Evolutionary conservation across 331 rosid species (phyloP).

Genomic region (Quercus tomentella): DNA sequence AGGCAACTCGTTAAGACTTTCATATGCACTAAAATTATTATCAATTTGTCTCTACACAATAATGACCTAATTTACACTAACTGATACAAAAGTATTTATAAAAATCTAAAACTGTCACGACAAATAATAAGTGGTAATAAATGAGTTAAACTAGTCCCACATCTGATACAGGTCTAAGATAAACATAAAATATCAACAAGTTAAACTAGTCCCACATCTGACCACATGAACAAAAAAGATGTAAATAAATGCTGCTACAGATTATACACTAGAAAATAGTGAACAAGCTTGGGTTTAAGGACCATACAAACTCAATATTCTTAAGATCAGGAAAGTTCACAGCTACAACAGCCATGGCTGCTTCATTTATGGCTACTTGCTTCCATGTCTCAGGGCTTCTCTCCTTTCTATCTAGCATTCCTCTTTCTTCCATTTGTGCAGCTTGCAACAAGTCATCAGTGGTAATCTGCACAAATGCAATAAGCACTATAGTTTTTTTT

Average conservation of each 20-base stretch:
- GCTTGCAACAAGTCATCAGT: conserved; percentile 98
- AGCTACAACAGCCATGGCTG: conserved; percentile 88
- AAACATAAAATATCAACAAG: not conserved
- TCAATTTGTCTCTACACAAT: too few species aligned
- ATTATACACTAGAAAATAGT: conserved; percentile 5
- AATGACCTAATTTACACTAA: not conserved
- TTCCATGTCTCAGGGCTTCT: conserved; percentile 82
- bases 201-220: not conserved
- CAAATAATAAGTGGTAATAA: not conserved
- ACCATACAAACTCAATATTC: conserved; percentile 86
- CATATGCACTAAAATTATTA: not conserved
- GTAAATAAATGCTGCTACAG: not conserved
- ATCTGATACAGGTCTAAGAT: not conserved
- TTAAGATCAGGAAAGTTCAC: conserved; percentile 74
- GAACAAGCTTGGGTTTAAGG: conserved; percentile 12
- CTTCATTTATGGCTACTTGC: conserved; percentile 94
- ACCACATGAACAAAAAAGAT: not conserved
- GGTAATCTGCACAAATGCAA: conserved; percentile 65
- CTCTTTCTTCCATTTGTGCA: conserved; percentile 99
- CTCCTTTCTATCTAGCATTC: conserved; percentile 92
- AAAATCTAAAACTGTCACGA: not conserved
- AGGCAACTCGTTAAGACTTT: not conserved
- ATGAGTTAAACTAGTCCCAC: not conserved
- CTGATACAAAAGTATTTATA: not conserved
- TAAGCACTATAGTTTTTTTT: not conserved